phyloP scores from a whole-genome alignment of 176 grass and related monocot genomes.

The Paspalum vaginatum region DNA sequence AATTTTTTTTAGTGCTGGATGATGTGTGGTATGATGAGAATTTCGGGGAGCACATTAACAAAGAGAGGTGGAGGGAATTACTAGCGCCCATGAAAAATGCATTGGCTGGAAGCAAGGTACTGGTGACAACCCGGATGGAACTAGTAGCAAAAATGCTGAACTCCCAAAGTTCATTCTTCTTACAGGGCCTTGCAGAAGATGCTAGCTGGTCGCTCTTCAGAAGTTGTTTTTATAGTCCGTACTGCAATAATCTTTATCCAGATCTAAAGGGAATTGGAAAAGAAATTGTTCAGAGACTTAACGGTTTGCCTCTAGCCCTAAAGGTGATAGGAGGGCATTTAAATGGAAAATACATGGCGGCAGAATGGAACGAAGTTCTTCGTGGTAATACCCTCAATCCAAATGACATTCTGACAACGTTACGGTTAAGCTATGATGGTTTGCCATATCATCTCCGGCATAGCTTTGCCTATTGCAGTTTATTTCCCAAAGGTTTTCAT shows the following conservation, averaged over 20 bases:
- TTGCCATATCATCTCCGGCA: constrained; percentile 25
- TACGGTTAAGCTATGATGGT: constrained; percentile 31
- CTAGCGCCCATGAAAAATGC: constrained; percentile 14
- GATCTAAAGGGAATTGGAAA: background rate
- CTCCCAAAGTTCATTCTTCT: background rate
- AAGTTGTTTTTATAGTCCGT: background rate
- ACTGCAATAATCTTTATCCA: too few species aligned
- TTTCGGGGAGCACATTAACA: constrained; percentile 23
- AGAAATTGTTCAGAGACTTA: constrained; percentile 41
- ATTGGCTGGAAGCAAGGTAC: constrained; percentile 3
- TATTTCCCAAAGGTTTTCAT: constrained; percentile 32
- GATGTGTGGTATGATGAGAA: constrained; percentile 49
- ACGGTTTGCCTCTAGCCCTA: constrained; percentile 30
- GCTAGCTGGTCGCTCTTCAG: constrained; percentile 32
- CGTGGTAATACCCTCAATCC: background rate
- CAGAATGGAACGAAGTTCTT: constrained; percentile 34
- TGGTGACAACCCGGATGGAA: constrained; percentile 38
- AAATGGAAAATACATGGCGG: background rate
- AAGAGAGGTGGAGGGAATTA: constrained; percentile 9
- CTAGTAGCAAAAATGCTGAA: constrained; percentile 40
- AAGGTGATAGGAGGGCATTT: constrained; percentile 33
- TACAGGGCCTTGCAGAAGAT: constrained; percentile 3
- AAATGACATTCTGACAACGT: constrained; percentile 23
- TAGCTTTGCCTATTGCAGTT: constrained; percentile 43
- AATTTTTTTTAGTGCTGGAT: constrained; percentile 42